Conservation (phyloP, 345 rosid species). For the Melastoma malabathricum region DNA sequence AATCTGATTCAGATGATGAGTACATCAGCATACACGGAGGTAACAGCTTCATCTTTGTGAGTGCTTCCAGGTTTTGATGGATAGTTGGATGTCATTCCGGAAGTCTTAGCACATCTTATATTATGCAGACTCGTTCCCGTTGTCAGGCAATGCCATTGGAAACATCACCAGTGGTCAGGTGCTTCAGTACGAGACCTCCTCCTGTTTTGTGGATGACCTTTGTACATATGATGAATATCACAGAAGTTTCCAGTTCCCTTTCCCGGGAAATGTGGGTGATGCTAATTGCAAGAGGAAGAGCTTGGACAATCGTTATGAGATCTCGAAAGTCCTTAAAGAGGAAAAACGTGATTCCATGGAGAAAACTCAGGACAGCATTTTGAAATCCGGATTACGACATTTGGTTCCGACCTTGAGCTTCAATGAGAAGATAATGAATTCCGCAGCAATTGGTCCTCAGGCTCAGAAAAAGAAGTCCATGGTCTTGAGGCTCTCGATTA, state of each 20-base stretch:
- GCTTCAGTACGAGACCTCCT: constrained; percentile 59
- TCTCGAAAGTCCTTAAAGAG: constrained; percentile 29
- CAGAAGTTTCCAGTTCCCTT: constrained; percentile 14
- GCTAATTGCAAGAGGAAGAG: constrained; percentile 19
- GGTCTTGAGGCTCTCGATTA: constrained; percentile 46
- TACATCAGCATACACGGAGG: constrained; percentile 66
- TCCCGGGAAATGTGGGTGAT: constrained; percentile 26
- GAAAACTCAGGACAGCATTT: constrained; percentile 8
- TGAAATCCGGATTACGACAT: constrained; percentile 20
- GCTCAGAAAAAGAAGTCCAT: constrained; percentile 34
- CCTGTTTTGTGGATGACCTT: constrained; percentile 33
- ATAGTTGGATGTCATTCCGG: not conserved
- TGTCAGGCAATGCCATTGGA: constrained; percentile 20
- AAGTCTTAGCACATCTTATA: too few species aligned
- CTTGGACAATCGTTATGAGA: constrained; percentile 19
- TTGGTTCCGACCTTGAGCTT: constrained; percentile 34
- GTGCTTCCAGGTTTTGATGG: not conserved
- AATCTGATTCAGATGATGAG: constrained; percentile 87
- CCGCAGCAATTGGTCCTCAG: constrained; percentile 8
- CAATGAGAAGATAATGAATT: constrained; percentile 18
- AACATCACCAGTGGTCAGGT: constrained; percentile 42
- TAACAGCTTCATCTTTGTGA: constrained; percentile 10
- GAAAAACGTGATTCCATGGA: constrained; percentile 18
- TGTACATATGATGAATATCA: constrained; percentile 23
- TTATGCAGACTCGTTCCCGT: constrained; percentile 39